A percentile compares a stretch with the other conserved stretches of the same genome.
These are phyloP conservation scores for Diophrys sp. DNA, from an alignment of 73 alveolate species.

Conservation along the genomic window DNA sequence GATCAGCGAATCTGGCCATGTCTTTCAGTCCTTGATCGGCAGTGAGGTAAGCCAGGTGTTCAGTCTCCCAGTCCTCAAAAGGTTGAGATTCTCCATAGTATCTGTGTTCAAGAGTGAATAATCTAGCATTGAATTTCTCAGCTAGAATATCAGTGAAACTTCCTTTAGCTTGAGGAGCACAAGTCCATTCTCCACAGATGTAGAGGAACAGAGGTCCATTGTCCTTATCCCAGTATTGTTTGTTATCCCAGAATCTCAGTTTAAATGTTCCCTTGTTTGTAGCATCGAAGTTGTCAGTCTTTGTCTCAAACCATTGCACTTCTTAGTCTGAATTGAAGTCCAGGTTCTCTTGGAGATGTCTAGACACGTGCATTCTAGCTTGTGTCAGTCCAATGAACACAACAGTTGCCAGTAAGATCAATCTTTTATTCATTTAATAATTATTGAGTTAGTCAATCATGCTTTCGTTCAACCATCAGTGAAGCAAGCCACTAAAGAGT, in stretches of 20 bases:
- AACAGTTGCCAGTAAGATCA: too few species aligned
- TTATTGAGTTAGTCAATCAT: too few species aligned
- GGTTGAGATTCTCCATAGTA: conserved; percentile 76
- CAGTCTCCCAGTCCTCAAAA: conserved; percentile 41
- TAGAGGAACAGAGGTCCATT: conserved; percentile 61
- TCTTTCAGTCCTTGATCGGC: conserved; percentile 68
- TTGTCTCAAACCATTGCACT: conserved; percentile 13
- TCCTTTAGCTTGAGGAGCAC: conserved; percentile 34
- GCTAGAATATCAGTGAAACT: conserved; percentile 43
- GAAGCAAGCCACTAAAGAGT: too few species aligned
- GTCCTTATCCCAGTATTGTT: conserved; percentile 31
- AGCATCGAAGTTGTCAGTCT: conserved; percentile 58
- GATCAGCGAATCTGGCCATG: conserved; percentile 42
- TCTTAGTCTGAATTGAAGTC: neutral
- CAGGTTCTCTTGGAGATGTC: neutral
- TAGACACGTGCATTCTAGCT: neutral
- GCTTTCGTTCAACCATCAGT: too few species aligned
- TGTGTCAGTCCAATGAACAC: too few species aligned
- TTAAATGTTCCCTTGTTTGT: conserved; percentile 32
- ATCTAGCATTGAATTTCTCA: conserved; percentile 40
- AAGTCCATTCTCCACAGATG: conserved; percentile 75
- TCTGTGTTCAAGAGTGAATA: conserved; percentile 66
- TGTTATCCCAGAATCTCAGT: conserved; percentile 55
- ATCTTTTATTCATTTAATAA: too few species aligned
- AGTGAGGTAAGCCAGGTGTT: conserved; percentile 39